Percentiles rank a stretch among this genome's conserved stretches.
phyloP scores from a whole-genome alignment of 805 yeast species.

The Yarrowia hollandica region DNA sequence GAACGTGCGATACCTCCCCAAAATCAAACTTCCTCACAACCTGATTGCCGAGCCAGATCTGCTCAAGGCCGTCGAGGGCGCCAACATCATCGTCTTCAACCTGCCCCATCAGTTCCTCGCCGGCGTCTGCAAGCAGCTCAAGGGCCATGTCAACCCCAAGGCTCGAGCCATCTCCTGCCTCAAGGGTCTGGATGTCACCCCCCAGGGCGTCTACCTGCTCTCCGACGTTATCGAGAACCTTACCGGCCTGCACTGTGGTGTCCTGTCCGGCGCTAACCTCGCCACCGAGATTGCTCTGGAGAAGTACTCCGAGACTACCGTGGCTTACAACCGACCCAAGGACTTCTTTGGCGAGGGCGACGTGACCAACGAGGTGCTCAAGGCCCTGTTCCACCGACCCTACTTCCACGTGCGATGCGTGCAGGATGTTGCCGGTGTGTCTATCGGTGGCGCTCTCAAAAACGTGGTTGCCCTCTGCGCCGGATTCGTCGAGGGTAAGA shows the following conservation, averaged over 20 bases:
- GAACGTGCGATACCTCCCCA: conserved; percentile 94
- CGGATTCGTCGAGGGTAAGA: conserved; percentile 95
- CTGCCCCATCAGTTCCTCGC: conserved; percentile 96
- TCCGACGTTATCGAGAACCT: conserved; percentile 76
- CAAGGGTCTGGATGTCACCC: conserved; percentile 89
- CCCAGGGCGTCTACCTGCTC: conserved; percentile 80
- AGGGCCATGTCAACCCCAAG: conserved; percentile 67
- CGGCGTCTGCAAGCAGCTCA: conserved; percentile 69
- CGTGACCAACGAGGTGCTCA: conserved; percentile 69
- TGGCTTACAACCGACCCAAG: conserved; percentile 77
- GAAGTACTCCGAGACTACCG: conserved; percentile 97
- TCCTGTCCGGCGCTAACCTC: conserved; percentile 92
- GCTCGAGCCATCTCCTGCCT: conserved; percentile 92
- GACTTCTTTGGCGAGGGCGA: conserved; percentile 67
- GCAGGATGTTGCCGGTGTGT: conserved; percentile 92
- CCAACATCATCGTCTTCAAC: conserved; percentile 88
- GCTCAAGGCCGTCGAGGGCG: conserved; percentile 69
- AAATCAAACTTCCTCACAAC: conserved; percentile 79
- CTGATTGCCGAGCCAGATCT: conserved; percentile 85
- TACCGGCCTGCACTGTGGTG: conserved; percentile 91
- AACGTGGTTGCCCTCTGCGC: conserved; percentile 95
- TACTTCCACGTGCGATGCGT: conserved; percentile 96
- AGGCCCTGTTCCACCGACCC: conserved; percentile 90
- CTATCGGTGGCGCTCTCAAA: conserved; percentile 95
- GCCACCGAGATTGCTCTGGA: conserved; percentile 96